Evolutionary conservation across 345 rosid species (phyloP), one percentile per base, ranked within the genome.

Genomic region (Sonneratia caseolaris): DNA sequence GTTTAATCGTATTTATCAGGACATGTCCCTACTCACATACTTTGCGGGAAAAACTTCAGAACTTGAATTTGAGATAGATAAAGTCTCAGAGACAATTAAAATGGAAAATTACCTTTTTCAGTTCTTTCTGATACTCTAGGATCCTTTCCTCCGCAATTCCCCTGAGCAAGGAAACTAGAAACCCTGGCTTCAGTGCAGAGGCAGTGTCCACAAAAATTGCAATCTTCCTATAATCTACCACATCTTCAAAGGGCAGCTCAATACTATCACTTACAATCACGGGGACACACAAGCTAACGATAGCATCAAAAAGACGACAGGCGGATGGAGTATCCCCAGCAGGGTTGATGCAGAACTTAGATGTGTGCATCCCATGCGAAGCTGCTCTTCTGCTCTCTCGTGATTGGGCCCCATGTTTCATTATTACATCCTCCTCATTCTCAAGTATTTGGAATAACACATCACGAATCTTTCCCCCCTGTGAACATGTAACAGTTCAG

Each of bases 271-370:
- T 95, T 53, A 92, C 78, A 48, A 95, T 88, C 69, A 95, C 92
- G 0, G 99, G 99, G 67, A 95, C 82, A 74, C 99, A 95, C 88
- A 95, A 80, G 82, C 99, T 95, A 75, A 95, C 97, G 27, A 95
- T 95, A 64, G 99, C 77, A 87, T 95, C 99, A 82, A 95, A 95
- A 35, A 95, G 92, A 61, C 99, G 85, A 81, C 99, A 92, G 35
- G 98, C 98, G 7, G 99, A 95, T 27, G 99, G 99, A 37, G 99
- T 95, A 75, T 95, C 99, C 43, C 99, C 98, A 16, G 99, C 99
- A 79, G 99, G 99, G 81, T 88, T 89, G 72, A 95, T 76, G 79
- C 99, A 95, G 82, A 95, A 95, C 78, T 89, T 92, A 9, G 99
- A 92, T 43, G 97, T 84, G 78, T 95, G 97, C 99, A 95, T 95